Percentiles rank a stretch among this genome's conserved stretches.
phyloP scores from a whole-genome alignment of 345 rosid genomes.

The Draba incana region DNA sequence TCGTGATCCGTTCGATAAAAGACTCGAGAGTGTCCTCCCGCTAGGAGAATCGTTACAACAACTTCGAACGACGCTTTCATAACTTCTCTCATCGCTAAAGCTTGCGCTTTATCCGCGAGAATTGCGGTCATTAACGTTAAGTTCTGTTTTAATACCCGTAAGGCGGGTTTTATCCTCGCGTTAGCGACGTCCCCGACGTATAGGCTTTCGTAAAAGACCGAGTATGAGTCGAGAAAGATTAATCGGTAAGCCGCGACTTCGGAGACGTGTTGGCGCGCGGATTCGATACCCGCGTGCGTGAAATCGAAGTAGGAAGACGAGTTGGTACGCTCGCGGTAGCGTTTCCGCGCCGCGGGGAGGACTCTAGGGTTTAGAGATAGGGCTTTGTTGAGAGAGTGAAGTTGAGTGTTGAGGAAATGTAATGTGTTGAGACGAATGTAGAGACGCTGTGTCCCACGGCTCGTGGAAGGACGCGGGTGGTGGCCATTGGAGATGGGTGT shows the following conservation, averaged over 20 bases:
- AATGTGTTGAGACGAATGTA: conserved; percentile 88
- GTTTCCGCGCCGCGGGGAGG: conserved; percentile 47
- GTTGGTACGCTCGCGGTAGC: conserved; percentile 39
- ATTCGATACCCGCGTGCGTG: conserved; percentile 54
- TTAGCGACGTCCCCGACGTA: conserved; percentile 62
- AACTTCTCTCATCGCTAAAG: conserved; percentile 70
- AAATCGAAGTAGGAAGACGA: conserved; percentile 62
- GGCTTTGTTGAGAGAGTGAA: conserved; percentile 79
- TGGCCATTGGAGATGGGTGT: conserved; percentile 45
- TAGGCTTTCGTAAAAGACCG: conserved; percentile 70
- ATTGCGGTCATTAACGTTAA: conserved; percentile 68
- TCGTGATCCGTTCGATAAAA: conserved; percentile 58
- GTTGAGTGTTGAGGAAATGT: conserved; percentile 71
- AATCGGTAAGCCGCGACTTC: conserved; percentile 90
- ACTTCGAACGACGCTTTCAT: conserved; percentile 85
- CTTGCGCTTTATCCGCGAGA: conserved; percentile 64
- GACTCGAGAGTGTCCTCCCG: conserved; percentile 63
- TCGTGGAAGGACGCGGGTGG: conserved; percentile 77
- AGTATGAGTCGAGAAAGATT: conserved; percentile 69
- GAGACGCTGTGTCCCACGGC: conserved; percentile 92
- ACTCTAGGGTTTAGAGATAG: conserved; percentile 67
- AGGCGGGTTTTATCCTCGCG: conserved; percentile 62
- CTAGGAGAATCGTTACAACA: conserved; percentile 68
- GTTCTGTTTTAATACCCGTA: conserved; percentile 69
- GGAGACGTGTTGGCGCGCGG: conserved; percentile 78